Evolutionary conservation across 805 yeast species (phyloP).

Genomic region (Suhomyces emberorum): DNA sequence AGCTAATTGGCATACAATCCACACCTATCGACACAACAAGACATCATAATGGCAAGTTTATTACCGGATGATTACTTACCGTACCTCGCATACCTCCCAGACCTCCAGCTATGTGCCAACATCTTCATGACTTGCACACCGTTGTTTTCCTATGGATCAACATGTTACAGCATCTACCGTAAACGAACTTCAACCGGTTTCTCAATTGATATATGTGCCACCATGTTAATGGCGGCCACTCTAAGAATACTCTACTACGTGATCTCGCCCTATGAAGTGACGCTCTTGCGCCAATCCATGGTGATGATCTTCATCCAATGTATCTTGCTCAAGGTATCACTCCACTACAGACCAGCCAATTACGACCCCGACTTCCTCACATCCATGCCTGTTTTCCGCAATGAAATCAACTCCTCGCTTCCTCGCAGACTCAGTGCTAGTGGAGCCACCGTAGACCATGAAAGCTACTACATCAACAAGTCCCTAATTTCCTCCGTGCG

Average conservation of each 20-base stretch:
- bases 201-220: slow-evolving; percentile 88
- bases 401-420: slow-evolving; percentile 22
- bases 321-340: slow-evolving; percentile 58
- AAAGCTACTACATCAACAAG: slow-evolving; percentile 11
- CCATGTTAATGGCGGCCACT: slow-evolving; percentile 78
- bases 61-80: slow-evolving; percentile 20
- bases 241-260: slow-evolving; percentile 73
- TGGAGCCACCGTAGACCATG: slow-evolving; percentile 14
- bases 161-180: slow-evolving; percentile 64
- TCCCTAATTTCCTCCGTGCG: slow-evolving; percentile 1
- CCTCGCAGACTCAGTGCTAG: slow-evolving; percentile 18
- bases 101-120: slow-evolving; percentile 54
- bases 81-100: slow-evolving; percentile 26
- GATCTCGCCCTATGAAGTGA: slow-evolving; percentile 77
- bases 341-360: slow-evolving; percentile 49
- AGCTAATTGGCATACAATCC: too few relatives aligned
- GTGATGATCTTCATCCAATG: slow-evolving; percentile 84
- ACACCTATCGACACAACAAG: too few relatives aligned
- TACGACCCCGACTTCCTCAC: slow-evolving; percentile 33
- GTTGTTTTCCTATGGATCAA: slow-evolving; percentile 80
- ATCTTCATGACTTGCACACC: slow-evolving; percentile 78
- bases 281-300: slow-evolving; percentile 72
- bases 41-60: slow-evolving; percentile 10
- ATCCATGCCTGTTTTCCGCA: slow-evolving; percentile 26
- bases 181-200: slow-evolving; percentile 72